Evolutionary conservation across 441 rosid genomes (phyloP).

Genomic region (Erysimum pusillum): DNA sequence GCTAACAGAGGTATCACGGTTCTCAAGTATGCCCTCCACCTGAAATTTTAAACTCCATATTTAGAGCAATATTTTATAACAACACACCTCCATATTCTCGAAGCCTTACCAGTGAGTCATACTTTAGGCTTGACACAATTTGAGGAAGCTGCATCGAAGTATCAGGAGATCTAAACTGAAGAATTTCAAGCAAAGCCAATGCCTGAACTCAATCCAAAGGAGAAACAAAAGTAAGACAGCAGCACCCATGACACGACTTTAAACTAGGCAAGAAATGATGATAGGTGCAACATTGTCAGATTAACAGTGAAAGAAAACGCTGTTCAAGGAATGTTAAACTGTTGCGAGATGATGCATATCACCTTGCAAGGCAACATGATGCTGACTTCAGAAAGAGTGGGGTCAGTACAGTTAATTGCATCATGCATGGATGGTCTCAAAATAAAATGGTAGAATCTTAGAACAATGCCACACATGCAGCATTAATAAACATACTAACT

Average conservation of each 20-base stretch:
- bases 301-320: slow-evolving; percentile 10
- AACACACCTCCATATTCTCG: slow-evolving; percentile 22
- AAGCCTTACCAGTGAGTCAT: slow-evolving; percentile 75
- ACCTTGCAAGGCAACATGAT: slow-evolving; percentile 30
- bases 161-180: slow-evolving; percentile 94
- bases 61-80: slow-evolving; percentile 12
- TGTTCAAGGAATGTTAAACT: slow-evolving; percentile 13
- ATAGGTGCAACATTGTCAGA: slow-evolving; percentile 13
- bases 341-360: not conserved
- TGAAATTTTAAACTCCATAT: slow-evolving; percentile 47
- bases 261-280: slow-evolving; percentile 20
- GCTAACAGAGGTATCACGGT: slow-evolving; percentile 74
- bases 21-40: slow-evolving; percentile 89
- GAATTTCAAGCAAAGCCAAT: slow-evolving; percentile 84
- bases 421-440: slow-evolving; percentile 30
- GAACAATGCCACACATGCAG: slow-evolving; percentile 16
- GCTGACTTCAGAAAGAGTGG: slow-evolving; percentile 34
- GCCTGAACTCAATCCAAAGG: slow-evolving; percentile 60
- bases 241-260: slow-evolving; percentile 30
- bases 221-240: slow-evolving; percentile 29
- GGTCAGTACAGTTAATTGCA: slow-evolving; percentile 27
- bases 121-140: slow-evolving; percentile 69
- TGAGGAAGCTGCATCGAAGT: slow-evolving; percentile 76
- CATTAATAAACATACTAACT: slow-evolving; percentile 19
- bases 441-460: slow-evolving; percentile 11